Evolutionary conservation across 768 basidiomycete species (phyloP).

Genomic region (Kwoniella sp.): DNA sequence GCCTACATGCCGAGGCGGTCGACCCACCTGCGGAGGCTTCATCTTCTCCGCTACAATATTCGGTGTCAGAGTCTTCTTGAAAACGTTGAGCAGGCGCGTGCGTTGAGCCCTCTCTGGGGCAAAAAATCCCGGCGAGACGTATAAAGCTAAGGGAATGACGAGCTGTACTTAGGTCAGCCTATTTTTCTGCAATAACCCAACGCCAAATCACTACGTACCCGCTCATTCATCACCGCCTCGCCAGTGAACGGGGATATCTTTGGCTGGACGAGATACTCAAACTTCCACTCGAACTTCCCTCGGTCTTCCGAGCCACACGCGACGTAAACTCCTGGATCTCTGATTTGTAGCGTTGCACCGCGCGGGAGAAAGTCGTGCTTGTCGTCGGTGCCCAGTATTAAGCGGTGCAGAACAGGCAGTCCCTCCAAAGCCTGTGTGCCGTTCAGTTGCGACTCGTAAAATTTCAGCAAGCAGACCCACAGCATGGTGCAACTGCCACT

Average conservation of each 20-base stretch:
- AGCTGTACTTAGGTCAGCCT: constrained; percentile 9
- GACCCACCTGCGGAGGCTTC: constrained; percentile 20
- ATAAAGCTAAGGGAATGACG: constrained; percentile 17
- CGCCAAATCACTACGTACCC: constrained; percentile 46
- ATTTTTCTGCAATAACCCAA: background rate
- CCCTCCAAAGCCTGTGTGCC: constrained; percentile 47
- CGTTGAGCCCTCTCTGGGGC: constrained; percentile 21
- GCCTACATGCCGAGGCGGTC: constrained; percentile 9
- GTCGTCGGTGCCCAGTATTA: constrained; percentile 65
- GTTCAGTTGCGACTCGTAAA: too few relatives aligned
- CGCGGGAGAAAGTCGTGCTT: constrained; percentile 70
- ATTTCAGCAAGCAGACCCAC: constrained; percentile 60
- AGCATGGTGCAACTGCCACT: constrained; percentile 68
- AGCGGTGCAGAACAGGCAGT: constrained; percentile 64
- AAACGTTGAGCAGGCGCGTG: constrained; percentile 22
- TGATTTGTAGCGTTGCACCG: constrained; percentile 67
- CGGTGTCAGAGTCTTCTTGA: constrained; percentile 23
- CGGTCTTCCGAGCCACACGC: constrained; percentile 63
- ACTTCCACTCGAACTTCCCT: constrained; percentile 64
- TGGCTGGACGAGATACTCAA: constrained; percentile 73
- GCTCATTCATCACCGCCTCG: constrained; percentile 61
- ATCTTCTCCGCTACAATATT: constrained; percentile 28
- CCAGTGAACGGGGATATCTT: constrained; percentile 55
- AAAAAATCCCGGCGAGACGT: constrained; percentile 16
- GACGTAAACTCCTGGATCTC: constrained; percentile 68